phyloP scores from a whole-genome alignment of 2,329 filamentous ascomycete genomes.

The Colletotrichum chrysophilum region DNA sequence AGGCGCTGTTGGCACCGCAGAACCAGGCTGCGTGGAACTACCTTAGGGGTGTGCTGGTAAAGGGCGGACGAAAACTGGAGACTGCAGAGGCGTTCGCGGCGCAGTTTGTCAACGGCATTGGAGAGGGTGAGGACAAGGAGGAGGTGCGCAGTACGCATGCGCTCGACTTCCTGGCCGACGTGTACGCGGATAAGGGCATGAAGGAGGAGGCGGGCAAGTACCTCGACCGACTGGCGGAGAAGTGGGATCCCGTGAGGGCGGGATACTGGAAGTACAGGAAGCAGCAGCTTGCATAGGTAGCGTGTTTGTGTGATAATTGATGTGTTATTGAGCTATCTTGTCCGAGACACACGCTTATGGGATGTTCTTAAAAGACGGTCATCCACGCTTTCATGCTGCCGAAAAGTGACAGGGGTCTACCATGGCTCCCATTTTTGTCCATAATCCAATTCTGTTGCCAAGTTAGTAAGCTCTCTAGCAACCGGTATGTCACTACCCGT shows the following conservation, averaged over 20 bases:
- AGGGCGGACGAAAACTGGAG: constrained; percentile 60
- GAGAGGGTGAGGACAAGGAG: constrained; percentile 48
- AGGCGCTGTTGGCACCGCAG: constrained; percentile 82
- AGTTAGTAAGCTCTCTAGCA: not conserved
- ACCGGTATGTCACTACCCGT: not conserved
- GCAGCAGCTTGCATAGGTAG: constrained; percentile 24
- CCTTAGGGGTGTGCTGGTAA: constrained; percentile 75
- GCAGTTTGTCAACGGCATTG: constrained; percentile 55
- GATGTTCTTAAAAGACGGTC: not conserved
- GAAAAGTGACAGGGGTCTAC: not conserved
- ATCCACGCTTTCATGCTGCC: not conserved
- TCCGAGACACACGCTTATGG: not conserved
- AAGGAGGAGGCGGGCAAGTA: constrained; percentile 70
- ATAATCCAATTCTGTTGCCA: not conserved
- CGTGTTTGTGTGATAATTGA: not conserved
- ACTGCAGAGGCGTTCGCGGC: constrained; percentile 53
- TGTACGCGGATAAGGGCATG: constrained; percentile 63
- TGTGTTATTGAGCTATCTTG: not conserved
- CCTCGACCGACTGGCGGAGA: constrained; percentile 75
- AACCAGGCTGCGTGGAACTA: constrained; percentile 97
- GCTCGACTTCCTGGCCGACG: constrained; percentile 75
- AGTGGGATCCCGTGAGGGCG: constrained; percentile 88
- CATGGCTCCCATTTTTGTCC: not conserved
- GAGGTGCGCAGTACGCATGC: constrained; percentile 68
- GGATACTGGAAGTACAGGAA: constrained; percentile 84